Conservation (phyloP, 257 asterid genomes). For the Anisodus acutangulus region DNA sequence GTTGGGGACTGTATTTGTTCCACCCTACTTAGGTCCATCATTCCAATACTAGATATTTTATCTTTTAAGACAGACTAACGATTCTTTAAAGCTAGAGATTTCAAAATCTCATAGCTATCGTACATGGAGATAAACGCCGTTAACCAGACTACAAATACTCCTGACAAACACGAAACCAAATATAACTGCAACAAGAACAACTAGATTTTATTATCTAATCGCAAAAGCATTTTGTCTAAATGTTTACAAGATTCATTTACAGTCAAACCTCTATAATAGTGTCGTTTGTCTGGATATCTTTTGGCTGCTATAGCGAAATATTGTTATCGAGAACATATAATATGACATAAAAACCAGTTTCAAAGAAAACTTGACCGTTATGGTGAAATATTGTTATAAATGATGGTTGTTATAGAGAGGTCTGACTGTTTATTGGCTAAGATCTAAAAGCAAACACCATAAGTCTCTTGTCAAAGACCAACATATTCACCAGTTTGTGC, state of each 20-base stretch:
- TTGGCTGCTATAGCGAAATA: no score
- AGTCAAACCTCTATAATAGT: no score
- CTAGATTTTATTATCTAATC: background rate
- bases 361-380: no score
- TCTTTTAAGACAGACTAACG: background rate
- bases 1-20: background rate
- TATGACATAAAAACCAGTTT: no score
- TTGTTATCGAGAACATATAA: no score
- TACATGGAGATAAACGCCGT: background rate
- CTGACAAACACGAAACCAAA: background rate
- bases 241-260: background rate
- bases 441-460: constrained; percentile 17
- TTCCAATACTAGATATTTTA: background rate
- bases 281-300: no score
- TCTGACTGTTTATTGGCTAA: background rate
- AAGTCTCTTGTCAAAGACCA: background rate
- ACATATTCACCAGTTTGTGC: background rate
- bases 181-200: background rate
- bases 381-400: no score
- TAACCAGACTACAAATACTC: constrained; percentile 1
- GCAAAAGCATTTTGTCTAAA: background rate
- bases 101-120: background rate
- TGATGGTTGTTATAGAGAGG: no score
- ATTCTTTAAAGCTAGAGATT: background rate
- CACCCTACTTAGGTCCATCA: background rate